phyloP scores from a whole-genome alignment of 2,329 filamentous ascomycete species.

The Falciphora oryzae region DNA sequence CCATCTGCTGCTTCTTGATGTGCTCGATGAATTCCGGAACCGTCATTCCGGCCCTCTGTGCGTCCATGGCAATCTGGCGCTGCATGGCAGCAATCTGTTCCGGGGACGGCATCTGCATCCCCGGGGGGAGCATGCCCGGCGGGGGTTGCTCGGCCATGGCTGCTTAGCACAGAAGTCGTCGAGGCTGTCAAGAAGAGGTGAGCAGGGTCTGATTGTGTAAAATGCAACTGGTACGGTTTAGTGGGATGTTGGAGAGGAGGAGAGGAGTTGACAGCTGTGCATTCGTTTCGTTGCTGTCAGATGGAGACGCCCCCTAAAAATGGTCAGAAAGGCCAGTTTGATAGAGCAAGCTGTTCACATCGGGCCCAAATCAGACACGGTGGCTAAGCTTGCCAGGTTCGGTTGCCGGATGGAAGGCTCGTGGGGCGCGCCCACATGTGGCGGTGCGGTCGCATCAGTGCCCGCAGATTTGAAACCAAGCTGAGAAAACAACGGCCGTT shows the following conservation, averaged over 20 bases:
- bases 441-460: not conserved
- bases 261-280: not conserved
- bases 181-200: not conserved
- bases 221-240: not conserved
- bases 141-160: constrained; percentile 5
- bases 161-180: not conserved
- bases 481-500: not conserved
- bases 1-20: constrained; percentile 49
- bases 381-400: not conserved
- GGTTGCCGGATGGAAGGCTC: not conserved
- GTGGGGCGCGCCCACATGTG: not conserved
- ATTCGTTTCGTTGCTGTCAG: not conserved
- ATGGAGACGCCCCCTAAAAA: not conserved
- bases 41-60: constrained; percentile 76
- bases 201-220: not conserved
- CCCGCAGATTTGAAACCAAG: not conserved
- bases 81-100: constrained; percentile 85
- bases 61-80: constrained; percentile 74
- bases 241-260: not conserved
- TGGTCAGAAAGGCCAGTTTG: not conserved
- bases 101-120: constrained; percentile 55
- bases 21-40: constrained; percentile 78
- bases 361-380: not conserved
- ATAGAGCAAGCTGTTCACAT: constrained; percentile 9
- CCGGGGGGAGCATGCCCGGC: constrained; percentile 20